Percentiles rank a stretch among this genome's conserved stretches.
Conservation (phyloP, 257 asterid genomes). For the Voacanga thouarsii region DNA sequence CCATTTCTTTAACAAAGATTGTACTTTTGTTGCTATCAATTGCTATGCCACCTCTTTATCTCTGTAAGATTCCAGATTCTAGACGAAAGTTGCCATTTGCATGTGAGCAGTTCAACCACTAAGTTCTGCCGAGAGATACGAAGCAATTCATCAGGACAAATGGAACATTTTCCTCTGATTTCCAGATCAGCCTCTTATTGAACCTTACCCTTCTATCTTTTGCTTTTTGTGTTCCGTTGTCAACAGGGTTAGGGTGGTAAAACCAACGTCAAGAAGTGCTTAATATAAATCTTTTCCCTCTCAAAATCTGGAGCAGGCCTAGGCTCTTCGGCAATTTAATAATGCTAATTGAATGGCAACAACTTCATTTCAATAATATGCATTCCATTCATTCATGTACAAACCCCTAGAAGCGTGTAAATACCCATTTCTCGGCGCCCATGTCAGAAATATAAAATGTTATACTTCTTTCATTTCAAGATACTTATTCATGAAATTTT, state of each 20-base stretch:
- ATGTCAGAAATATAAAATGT: constrained; percentile 14
- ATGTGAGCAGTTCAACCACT: constrained; percentile 47
- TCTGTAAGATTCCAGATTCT: constrained; percentile 25
- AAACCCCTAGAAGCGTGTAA: constrained; percentile 32
- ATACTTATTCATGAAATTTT: no score
- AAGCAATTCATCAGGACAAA: not conserved
- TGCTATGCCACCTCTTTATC: constrained; percentile 14
- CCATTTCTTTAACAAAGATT: constrained; percentile 39
- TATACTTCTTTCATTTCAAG: no score
- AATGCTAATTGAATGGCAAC: constrained; percentile 19
- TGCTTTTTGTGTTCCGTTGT: not conserved
- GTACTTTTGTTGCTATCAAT: constrained; percentile 32
- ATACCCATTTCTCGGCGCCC: constrained; percentile 34
- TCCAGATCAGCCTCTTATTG: not conserved
- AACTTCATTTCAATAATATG: constrained; percentile 21
- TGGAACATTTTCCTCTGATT: constrained; percentile 23
- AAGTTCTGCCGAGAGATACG: constrained; percentile 12
- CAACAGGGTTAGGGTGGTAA: not conserved
- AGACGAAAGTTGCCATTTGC: constrained; percentile 17
- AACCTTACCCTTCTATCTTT: not conserved
- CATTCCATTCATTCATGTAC: constrained; percentile 29
- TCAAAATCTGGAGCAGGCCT: constrained; percentile 23
- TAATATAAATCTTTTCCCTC: constrained; percentile 13
- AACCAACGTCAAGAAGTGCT: constrained; percentile 18
- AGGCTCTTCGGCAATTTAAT: constrained; percentile 22